Base-by-base conservation (phyloP, 2,329 filamentous ascomycete species). In the Penicillium sp. region DNA sequence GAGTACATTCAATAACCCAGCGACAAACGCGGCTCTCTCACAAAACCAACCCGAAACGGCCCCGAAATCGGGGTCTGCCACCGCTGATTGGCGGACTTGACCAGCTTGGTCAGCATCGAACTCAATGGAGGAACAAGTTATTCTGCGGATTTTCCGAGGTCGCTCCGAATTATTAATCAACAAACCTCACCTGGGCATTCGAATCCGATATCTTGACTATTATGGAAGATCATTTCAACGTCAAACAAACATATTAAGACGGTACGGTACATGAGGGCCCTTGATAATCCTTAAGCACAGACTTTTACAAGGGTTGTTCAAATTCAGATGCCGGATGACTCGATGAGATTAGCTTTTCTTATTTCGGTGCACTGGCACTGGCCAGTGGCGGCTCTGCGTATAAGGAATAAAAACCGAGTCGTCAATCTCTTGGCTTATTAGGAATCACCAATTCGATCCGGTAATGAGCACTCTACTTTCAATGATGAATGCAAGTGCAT, bases 1-100 rank as follows among this genome's bases (percentile, higher is more conserved):
- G 24, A 35, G n/a, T 29, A 29, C n/a, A 6, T 31, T 8, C 24
- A 46, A 40, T 40, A 32, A 41, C 24, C n/a, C n/a, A 40, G 44
- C 44, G 44, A 46, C 35, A 46, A 46, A 32, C 44, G 44, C 44
- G 44, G 44, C 34, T 45, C 17, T 6, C 41, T 24, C 31, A 19
- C n/a, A 26, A 22, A 22, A 22, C 19, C 1, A 12, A 12, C 5
- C 19, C 17, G 19, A 31, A n/a, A 32, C 21, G 10, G 29, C 13
- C 13, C 44, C 44, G 34, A 46, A 26, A 24, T n/a, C 15, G 24
- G 26, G 17, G 13, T 31, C 19, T 40, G 15, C 15, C 13, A 39
- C 4, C 32, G 24, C 13, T 46, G 34, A 41, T 46, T 46, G 44
- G 44, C 10, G 22, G 17, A n/a, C 24, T 17, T 38, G 13, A 2